A percentile compares a stretch with the other conserved stretches of the same genome.
Conservation (phyloP, 352 stramenopile species). For the Poterioochromonas sp. region DNA sequence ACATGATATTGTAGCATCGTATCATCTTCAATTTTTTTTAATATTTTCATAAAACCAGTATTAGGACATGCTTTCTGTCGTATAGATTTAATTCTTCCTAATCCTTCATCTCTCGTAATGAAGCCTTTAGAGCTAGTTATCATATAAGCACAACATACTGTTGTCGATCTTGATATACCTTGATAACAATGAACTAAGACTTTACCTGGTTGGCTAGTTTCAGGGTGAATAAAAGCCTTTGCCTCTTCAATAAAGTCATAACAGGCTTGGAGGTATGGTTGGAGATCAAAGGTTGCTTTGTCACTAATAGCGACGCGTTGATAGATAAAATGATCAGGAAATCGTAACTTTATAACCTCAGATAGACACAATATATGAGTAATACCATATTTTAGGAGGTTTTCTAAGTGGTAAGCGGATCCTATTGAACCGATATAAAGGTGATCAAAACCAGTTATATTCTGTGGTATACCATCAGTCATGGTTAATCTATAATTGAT, state of each 20-base stretch:
- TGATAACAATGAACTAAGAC: neutral
- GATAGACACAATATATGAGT: neutral
- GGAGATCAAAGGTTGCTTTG: neutral
- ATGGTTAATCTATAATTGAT: too few species aligned
- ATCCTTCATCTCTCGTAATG: too few species aligned
- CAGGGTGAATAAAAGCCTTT: neutral
- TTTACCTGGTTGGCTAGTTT: neutral
- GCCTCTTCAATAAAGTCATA: neutral
- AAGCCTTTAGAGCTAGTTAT: too few species aligned
- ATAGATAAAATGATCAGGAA: neutral
- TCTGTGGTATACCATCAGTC: neutral
- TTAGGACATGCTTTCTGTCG: too few species aligned
- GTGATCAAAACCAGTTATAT: neutral
- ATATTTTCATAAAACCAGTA: too few species aligned
- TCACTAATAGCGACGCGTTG: neutral
- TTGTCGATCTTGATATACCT: slow-evolving; percentile 2
- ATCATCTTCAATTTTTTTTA: too few species aligned
- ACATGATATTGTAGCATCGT: too few species aligned
- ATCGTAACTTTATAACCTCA: neutral
- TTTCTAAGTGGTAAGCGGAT: neutral
- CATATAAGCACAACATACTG: neutral
- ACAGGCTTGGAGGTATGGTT: neutral
- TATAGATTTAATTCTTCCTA: too few species aligned
- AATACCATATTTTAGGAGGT: neutral
- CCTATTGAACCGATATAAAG: neutral